Evolutionary conservation across 1,284 basidiomycete genomes (phyloP).

Genomic region (Ganoderma resinaceum): DNA sequence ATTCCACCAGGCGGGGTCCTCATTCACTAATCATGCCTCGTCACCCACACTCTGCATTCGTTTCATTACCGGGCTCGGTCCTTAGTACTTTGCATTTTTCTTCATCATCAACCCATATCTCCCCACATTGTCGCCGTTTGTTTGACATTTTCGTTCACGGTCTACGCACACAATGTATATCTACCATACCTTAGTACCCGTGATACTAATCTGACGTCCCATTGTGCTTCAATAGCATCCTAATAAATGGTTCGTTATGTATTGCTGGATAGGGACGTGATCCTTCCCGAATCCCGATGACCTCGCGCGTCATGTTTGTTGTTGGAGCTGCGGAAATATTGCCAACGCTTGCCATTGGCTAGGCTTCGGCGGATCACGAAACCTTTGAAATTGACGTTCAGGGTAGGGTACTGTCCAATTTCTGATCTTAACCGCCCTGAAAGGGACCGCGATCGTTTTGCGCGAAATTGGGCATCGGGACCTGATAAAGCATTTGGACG

Average conservation of each 20-base stretch:
- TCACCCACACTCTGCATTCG: slow-evolving; percentile 26
- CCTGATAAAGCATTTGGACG: background rate
- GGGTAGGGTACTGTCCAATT: background rate
- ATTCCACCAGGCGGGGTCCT: slow-evolving; percentile 28
- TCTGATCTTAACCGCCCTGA: background rate
- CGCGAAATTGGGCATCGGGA: background rate
- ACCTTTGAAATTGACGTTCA: background rate
- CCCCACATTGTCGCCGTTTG: slow-evolving; percentile 24
- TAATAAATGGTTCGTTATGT: slow-evolving; percentile 32
- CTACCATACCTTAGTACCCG: slow-evolving; percentile 37
- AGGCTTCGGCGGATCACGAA: background rate
- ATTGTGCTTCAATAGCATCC: slow-evolving; percentile 31
- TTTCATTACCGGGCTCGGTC: slow-evolving; percentile 30
- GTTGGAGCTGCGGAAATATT: background rate
- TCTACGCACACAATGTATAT: slow-evolving; percentile 34
- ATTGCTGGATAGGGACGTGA: background rate
- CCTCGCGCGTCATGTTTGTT: background rate
- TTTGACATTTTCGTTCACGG: slow-evolving; percentile 29
- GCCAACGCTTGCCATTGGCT: background rate
- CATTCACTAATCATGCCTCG: slow-evolving; percentile 31
- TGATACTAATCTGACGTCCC: slow-evolving; percentile 35
- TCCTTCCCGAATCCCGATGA: background rate
- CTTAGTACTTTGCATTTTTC: slow-evolving; percentile 29
- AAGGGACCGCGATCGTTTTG: background rate
- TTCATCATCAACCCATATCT: slow-evolving; percentile 26